Evolutionary conservation across 495 filamentous ascomycete genomes (phyloP).

Genomic region (Aspergillus homomorphus): DNA sequence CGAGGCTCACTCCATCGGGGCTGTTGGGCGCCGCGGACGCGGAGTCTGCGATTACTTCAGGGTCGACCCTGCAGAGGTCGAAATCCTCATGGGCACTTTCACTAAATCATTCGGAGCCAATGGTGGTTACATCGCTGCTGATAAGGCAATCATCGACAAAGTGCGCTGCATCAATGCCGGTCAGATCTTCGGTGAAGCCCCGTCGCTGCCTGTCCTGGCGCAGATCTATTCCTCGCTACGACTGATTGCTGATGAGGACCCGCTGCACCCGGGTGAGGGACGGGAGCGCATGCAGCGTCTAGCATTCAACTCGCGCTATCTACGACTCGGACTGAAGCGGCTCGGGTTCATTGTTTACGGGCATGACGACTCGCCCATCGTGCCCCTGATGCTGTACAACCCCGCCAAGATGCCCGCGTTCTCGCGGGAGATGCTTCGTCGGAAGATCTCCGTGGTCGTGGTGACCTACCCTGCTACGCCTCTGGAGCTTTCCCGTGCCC

Average conservation of each 20-base stretch:
- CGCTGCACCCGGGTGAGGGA: conserved; percentile 68
- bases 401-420: conserved; percentile 91
- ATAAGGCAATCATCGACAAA: conserved; percentile 79
- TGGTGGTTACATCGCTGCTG: conserved; percentile 80
- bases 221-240: conserved; percentile 76
- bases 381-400: conserved; percentile 82
- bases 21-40: conserved; percentile 72
- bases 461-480: conserved; percentile 91
- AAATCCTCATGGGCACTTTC: conserved; percentile 90
- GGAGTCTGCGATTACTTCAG: conserved; percentile 91
- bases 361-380: conserved; percentile 88
- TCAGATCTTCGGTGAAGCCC: conserved; percentile 74
- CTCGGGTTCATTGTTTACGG: conserved; percentile 87
- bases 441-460: conserved; percentile 90
- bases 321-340: conserved; percentile 82
- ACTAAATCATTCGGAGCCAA: conserved; percentile 94
- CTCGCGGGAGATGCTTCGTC: conserved; percentile 86
- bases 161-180: conserved; percentile 73
- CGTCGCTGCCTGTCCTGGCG: conserved; percentile 72
- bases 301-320: conserved; percentile 90
- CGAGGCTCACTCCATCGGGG: conserved; percentile 91
- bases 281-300: conserved; percentile 84
- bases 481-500: conserved; percentile 76
- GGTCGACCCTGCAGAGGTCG: conserved; percentile 74
- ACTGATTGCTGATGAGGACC: conserved; percentile 70